Evolutionary conservation across 2,329 filamentous ascomycete species (phyloP), one percentile per base, ranked within the genome.

Genomic region (Phialocephala subalpina): DNA sequence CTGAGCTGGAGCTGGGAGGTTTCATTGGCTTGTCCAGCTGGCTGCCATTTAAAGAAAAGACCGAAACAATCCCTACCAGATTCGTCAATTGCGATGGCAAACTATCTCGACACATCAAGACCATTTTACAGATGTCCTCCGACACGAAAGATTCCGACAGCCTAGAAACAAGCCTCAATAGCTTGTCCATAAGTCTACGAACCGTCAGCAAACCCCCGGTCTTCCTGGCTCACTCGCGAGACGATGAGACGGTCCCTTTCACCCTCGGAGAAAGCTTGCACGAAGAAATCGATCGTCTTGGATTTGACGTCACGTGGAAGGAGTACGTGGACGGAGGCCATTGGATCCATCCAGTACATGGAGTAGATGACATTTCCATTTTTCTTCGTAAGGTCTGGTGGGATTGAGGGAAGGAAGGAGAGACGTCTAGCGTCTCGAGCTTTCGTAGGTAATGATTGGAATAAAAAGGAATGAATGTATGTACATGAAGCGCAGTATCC

Each of bases 261-360:
- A 66, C 74, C 20, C 72, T 77, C 2, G 82, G 82, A 0, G 70
- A 76, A 9, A 62, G 71, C 4, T 61, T 83, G 59, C 69, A 77
- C 14, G 76, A 81, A 5, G 73, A 73, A 0, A 70, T 84, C 27
- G 42, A 49, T 0, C 66, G 67, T 0, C 81, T 82, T 45, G 81
- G 80, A 0, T 75, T 79, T 8, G 58, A 75, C 29, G 79, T 83
- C 1, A 66, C 69, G 8, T 82, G 80, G 79, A 78, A 72, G 35
- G 78, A 82, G 67, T 84, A 84, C 66, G 66, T 72, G 0, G 66
- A 73, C 16, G 81, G 82, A 7, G 79, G 78, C 0, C 80, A 84
- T 65, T 83, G 81, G 80, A 76, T 83, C 47, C 78, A 83, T 64
- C 74, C 77, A 14, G 80, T 80, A 0, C 58, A 70, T 0, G 82